Conservation (phyloP, 2,329 filamentous ascomycete species). For the Hirsutella rhossiliensis region DNA sequence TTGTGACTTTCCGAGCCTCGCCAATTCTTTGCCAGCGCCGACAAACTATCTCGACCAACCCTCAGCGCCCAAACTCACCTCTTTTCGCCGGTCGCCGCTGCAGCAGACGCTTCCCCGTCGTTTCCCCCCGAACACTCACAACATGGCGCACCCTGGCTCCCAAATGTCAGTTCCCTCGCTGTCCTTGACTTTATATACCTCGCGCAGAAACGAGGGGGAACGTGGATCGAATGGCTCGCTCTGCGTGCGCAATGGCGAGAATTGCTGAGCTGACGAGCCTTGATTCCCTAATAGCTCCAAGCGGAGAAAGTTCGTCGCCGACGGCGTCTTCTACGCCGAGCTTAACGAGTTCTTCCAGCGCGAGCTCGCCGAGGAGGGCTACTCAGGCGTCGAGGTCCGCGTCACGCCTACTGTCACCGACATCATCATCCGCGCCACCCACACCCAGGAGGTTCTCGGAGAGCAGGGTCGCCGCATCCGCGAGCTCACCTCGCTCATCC, state of each 20-base stretch:
- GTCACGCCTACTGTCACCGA: constrained; percentile 99
- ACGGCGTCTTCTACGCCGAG: constrained; percentile 99
- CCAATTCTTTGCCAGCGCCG: constrained; percentile 2
- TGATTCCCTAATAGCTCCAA: constrained; percentile 54
- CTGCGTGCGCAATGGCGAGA: not conserved
- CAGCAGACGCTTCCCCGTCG: no score
- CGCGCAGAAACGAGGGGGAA: not conserved
- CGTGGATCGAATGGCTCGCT: no score
- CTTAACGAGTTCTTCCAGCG: constrained; percentile 99
- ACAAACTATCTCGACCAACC: constrained; percentile 2
- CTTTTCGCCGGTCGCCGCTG: not conserved
- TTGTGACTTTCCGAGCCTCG: constrained; percentile 4
- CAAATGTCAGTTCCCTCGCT: constrained; percentile 41
- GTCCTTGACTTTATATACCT: not conserved
- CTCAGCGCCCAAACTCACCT: not conserved
- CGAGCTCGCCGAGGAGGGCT: constrained; percentile 99
- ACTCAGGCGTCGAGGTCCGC: constrained; percentile 99
- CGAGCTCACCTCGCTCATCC: constrained; percentile 99
- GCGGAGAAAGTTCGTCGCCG: constrained; percentile 88
- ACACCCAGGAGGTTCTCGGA: constrained; percentile 99
- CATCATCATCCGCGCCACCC: constrained; percentile 99
- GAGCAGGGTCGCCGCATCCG: constrained; percentile 99
- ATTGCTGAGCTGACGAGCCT: not conserved
- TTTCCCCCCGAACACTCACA: constrained; percentile 18
- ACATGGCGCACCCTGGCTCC: constrained; percentile 48